Evolutionary conservation across 108 stramenopile genomes (phyloP).

Genomic region (Fistulifera pelliculosa): DNA sequence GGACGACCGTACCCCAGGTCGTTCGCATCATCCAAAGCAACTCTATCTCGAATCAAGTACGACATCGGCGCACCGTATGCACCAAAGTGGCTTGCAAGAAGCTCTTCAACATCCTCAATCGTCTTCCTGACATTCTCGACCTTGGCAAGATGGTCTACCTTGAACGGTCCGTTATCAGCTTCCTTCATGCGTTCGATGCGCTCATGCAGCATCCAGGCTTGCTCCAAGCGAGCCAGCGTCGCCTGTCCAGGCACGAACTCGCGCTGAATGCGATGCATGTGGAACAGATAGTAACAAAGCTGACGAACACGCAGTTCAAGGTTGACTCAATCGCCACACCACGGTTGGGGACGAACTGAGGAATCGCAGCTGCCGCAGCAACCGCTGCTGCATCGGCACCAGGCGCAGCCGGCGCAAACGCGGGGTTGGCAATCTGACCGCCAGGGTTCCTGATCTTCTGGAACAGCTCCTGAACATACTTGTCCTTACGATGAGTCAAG

Average conservation of each 20-base stretch:
- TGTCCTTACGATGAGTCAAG: neutral
- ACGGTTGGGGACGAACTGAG: neutral
- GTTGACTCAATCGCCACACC: neutral
- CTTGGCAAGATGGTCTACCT: no score
- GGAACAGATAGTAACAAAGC: slow-evolving; percentile 6
- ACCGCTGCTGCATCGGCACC: neutral
- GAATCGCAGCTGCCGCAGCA: neutral
- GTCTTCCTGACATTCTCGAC: neutral
- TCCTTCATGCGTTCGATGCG: neutral
- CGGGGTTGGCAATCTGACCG: slow-evolving; percentile 4
- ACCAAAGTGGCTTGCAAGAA: neutral
- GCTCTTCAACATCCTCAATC: slow-evolving; percentile 1
- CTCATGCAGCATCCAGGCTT: neutral
- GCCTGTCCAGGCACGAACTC: neutral
- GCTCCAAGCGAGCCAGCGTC: neutral
- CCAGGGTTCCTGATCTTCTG: slow-evolving; percentile 7
- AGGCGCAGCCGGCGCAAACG: neutral
- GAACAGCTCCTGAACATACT: slow-evolving; percentile 6
- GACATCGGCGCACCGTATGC: neutral
- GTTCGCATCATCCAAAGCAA: neutral
- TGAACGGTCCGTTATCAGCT: neutral
- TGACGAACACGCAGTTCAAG: neutral
- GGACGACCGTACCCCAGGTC: slow-evolving; percentile 9
- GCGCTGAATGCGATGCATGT: slow-evolving; percentile 1
- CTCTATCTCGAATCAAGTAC: neutral